A percentile compares a stretch with the other conserved stretches of the same genome.
These are phyloP conservation scores for Trypanosoma lewisi DNA, from an alignment of 208 protist species.

Conservation along the genomic window DNA sequence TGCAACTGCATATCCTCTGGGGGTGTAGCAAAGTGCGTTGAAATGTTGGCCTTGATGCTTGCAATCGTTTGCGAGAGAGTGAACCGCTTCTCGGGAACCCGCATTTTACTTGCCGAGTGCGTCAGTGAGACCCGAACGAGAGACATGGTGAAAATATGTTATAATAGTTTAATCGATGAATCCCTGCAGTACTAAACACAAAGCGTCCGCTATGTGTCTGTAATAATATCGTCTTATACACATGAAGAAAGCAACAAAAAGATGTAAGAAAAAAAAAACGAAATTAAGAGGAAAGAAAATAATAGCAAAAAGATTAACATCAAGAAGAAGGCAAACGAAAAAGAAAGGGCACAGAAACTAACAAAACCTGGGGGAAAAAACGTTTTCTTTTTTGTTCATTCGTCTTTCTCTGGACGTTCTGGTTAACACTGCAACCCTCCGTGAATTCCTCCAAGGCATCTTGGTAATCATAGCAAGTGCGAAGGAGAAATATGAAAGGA, in stretches of 20 bases:
- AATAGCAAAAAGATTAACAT: too few species aligned
- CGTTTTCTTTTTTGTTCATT: not conserved
- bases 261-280: too few species aligned
- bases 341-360: too few species aligned
- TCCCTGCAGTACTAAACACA: not conserved
- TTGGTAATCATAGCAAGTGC: not conserved
- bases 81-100: conserved; percentile 89
- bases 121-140: conserved; percentile 80
- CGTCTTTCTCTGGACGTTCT: not conserved
- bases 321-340: too few species aligned
- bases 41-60: conserved; percentile 78
- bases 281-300: too few species aligned
- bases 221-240: too few species aligned
- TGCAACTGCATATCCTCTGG: conserved; percentile 69
- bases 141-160: conserved; percentile 51
- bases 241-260: too few species aligned
- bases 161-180: not conserved
- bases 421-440: not conserved
- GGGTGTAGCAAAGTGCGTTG: conserved; percentile 78
- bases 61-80: conserved; percentile 67
- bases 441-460: not conserved
- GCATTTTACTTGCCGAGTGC: conserved; percentile 69
- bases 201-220: too few species aligned
- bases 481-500: not conserved
- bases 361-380: too few species aligned